phyloP scores from a whole-genome alignment of 2,329 filamentous ascomycete genomes.

The Alternaria tenuissima region DNA sequence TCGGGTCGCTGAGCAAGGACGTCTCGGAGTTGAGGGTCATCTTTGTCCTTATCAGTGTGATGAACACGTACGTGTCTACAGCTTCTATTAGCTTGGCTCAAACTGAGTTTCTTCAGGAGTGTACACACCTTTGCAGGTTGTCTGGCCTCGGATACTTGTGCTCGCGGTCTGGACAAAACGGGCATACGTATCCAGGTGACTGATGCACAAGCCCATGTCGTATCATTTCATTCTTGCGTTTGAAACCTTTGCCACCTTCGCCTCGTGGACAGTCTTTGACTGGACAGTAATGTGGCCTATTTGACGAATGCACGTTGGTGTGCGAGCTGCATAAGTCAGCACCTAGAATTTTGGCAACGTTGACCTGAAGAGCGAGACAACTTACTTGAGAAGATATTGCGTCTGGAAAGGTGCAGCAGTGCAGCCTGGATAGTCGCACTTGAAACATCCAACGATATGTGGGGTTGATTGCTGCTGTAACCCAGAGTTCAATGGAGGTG shows the following conservation, averaged over 20 bases:
- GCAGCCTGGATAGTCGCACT: conserved; percentile 71
- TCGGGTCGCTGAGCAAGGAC: conserved; percentile 87
- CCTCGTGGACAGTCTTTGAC: conserved; percentile 65
- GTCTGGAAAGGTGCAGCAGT: conserved; percentile 79
- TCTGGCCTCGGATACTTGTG: conserved; percentile 95
- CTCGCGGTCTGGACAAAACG: conserved; percentile 92
- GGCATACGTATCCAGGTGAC: conserved; percentile 93
- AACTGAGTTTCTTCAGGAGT: not conserved
- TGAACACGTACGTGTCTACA: conserved; percentile 89
- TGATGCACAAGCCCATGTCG: conserved; percentile 88
- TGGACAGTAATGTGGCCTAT: conserved; percentile 70
- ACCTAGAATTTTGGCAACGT: not conserved
- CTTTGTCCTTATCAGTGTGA: conserved; percentile 87
- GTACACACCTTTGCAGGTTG: conserved; percentile 84
- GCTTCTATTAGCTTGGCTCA: not conserved
- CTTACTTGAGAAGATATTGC: conserved; percentile 75
- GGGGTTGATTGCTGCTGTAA: conserved; percentile 39
- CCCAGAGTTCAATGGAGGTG: conserved; percentile 41
- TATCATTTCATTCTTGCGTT: conserved; percentile 75
- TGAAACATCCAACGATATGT: conserved; percentile 45
- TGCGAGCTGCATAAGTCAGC: conserved; percentile 64
- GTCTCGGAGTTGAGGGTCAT: conserved; percentile 80
- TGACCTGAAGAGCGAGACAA: not conserved
- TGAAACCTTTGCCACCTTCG: conserved; percentile 72
- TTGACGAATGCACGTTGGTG: conserved; percentile 71